phyloP scores from a whole-genome alignment of 257 asterid genomes.

The Ilex aquifolium region DNA sequence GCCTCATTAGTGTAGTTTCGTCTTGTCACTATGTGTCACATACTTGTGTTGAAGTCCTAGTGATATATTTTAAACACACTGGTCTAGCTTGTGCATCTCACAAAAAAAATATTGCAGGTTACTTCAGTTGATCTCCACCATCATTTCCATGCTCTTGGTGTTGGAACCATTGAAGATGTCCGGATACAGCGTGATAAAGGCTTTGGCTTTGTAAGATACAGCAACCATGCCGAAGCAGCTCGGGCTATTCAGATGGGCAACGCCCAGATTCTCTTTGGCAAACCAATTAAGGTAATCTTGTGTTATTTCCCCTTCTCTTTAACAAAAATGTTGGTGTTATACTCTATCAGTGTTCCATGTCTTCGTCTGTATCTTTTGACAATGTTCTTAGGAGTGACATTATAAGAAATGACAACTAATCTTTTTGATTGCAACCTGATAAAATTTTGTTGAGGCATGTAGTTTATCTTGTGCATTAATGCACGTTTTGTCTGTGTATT shows the following conservation, averaged over 20 bases:
- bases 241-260: conserved; percentile 79
- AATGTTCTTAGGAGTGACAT: too few relatives aligned
- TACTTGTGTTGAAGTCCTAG: too few relatives aligned
- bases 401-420: too few relatives aligned
- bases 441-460: too few relatives aligned
- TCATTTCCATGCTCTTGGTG: conserved; percentile 66
- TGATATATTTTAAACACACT: background rate
- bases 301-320: background rate
- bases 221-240: conserved; percentile 83
- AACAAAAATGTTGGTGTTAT: too few relatives aligned
- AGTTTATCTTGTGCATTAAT: too few relatives aligned
- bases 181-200: conserved; percentile 87
- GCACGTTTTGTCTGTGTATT: too few relatives aligned
- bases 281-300: conserved; percentile 49
- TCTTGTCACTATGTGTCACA: too few relatives aligned
- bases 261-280: conserved; percentile 53
- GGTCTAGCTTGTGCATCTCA: background rate
- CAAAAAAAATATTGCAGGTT: conserved; percentile 32
- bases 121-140: conserved; percentile 72
- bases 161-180: conserved; percentile 74
- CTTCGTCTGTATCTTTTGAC: too few relatives aligned
- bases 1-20: too few relatives aligned
- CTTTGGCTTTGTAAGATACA: conserved; percentile 76
- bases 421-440: too few relatives aligned
- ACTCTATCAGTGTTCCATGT: too few relatives aligned